Evolutionary conservation across 768 basidiomycete genomes (phyloP).

Genomic region (Kwoniella bestiolae): DNA sequence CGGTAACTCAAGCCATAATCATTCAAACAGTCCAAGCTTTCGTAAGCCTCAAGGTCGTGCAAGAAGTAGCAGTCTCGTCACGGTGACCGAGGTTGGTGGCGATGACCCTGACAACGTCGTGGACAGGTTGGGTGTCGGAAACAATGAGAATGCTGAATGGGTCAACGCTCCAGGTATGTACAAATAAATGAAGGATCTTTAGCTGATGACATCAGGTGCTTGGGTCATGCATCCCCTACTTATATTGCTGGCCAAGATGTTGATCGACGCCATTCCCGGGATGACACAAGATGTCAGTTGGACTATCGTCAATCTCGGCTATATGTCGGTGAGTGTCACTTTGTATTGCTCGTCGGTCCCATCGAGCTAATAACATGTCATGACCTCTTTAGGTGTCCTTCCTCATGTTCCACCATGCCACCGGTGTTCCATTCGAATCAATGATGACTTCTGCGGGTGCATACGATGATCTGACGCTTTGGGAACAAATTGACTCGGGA

Average conservation of each 20-base stretch:
- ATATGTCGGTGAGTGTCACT: slow-evolving; percentile 76
- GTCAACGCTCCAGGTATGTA: slow-evolving; percentile 58
- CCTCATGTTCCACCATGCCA: slow-evolving; percentile 98
- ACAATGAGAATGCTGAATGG: slow-evolving; percentile 58
- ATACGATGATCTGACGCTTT: slow-evolving; percentile 94
- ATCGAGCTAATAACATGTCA: not conserved
- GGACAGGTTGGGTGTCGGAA: slow-evolving; percentile 54
- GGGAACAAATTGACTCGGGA: slow-evolving; percentile 99
- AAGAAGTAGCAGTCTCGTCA: slow-evolving; percentile 57
- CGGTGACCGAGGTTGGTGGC: slow-evolving; percentile 58
- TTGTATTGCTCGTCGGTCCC: not conserved
- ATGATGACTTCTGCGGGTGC: slow-evolving; percentile 69
- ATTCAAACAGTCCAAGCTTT: slow-evolving; percentile 12
- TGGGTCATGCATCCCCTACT: slow-evolving; percentile 97
- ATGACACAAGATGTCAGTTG: slow-evolving; percentile 94
- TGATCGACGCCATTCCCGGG: slow-evolving; percentile 90
- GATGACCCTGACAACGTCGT: slow-evolving; percentile 56
- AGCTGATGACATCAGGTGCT: slow-evolving; percentile 67
- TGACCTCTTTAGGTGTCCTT: slow-evolving; percentile 80
- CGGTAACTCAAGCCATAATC: not conserved
- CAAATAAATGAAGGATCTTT: not conserved
- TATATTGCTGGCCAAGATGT: slow-evolving; percentile 84
- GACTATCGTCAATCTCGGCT: slow-evolving; percentile 89
- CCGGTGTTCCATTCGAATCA: slow-evolving; percentile 90
- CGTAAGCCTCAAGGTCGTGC: slow-evolving; percentile 43